Conservation (phyloP, 441 rosid genomes). For the Isatis lusitanica region DNA sequence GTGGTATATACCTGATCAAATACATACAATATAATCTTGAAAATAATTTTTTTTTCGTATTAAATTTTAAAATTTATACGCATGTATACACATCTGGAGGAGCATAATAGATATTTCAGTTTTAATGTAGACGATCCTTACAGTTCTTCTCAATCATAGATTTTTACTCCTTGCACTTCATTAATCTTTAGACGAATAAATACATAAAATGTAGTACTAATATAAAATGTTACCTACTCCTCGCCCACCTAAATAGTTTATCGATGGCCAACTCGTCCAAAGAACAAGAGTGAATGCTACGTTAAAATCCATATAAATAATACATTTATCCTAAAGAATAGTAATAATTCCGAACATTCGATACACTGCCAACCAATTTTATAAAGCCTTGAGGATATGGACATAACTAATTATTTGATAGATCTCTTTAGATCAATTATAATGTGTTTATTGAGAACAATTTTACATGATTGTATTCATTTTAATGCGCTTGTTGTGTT, state of each 20-base stretch:
- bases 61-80: background rate
- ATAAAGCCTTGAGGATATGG: background rate
- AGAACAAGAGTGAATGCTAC: background rate
- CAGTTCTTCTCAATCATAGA: background rate
- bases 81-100: background rate
- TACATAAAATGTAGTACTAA: background rate
- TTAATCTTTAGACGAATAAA: background rate
- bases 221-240: background rate
- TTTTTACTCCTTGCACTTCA: background rate
- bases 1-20: background rate
- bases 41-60: too few relatives aligned
- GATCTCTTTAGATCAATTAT: background rate
- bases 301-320: conserved; percentile 1
- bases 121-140: background rate
- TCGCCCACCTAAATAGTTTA: conserved; percentile 9
- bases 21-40: background rate
- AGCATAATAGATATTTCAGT: background rate
- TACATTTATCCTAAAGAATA: background rate
- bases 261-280: conserved; percentile 15
- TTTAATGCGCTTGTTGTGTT: background rate
- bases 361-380: background rate
- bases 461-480: background rate
- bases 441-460: conserved; percentile 3
- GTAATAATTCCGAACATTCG: conserved; percentile 9
- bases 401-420: background rate